phyloP scores from a whole-genome alignment of 192 early-diverging fungal species.

The Coemansia sp. region DNA sequence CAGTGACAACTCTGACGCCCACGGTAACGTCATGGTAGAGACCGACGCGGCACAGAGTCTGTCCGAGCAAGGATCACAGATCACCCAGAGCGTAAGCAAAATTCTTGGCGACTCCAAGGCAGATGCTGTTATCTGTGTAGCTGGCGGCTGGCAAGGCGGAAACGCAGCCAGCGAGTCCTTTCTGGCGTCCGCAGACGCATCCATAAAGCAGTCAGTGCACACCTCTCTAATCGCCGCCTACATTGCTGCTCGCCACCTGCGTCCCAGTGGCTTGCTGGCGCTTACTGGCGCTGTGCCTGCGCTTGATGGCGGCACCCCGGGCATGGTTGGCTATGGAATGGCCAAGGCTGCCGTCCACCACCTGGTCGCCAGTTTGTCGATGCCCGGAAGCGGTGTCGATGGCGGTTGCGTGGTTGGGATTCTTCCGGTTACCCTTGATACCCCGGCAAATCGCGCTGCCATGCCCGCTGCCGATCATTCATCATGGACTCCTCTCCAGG shows the following conservation, averaged over 20 bases:
- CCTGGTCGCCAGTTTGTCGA: slow-evolving; percentile 71
- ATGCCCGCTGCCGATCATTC: slow-evolving; percentile 83
- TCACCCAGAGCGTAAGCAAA: slow-evolving; percentile 43
- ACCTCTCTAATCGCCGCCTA: slow-evolving; percentile 82
- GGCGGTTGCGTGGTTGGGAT: slow-evolving; percentile 70
- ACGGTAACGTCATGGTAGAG: slow-evolving; percentile 65
- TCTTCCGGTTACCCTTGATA: slow-evolving; percentile 81
- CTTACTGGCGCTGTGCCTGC: slow-evolving; percentile 80
- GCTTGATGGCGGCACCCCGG: slow-evolving; percentile 69
- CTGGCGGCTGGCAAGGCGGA: slow-evolving; percentile 96
- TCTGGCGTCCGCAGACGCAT: slow-evolving; percentile 70
- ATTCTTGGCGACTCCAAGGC: slow-evolving; percentile 55
- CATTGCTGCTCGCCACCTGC: slow-evolving; percentile 71
- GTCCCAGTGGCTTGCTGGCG: slow-evolving; percentile 69
- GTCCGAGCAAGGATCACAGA: slow-evolving; percentile 62
- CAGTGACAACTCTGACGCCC: slow-evolving; percentile 68
- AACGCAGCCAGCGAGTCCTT: slow-evolving; percentile 69
- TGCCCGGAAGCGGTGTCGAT: slow-evolving; percentile 70
- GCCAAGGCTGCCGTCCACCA: slow-evolving; percentile 96
- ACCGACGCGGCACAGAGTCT: slow-evolving; percentile 44
- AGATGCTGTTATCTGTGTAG: slow-evolving; percentile 87
- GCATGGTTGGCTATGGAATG: slow-evolving; percentile 87
- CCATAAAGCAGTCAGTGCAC: slow-evolving; percentile 79
- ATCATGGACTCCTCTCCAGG: slow-evolving; percentile 80
- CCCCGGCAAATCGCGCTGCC: slow-evolving; percentile 83